These are phyloP conservation scores for Zangia roseola DNA, from an alignment of 768 basidiomycete species.

Conservation along the genomic window DNA sequence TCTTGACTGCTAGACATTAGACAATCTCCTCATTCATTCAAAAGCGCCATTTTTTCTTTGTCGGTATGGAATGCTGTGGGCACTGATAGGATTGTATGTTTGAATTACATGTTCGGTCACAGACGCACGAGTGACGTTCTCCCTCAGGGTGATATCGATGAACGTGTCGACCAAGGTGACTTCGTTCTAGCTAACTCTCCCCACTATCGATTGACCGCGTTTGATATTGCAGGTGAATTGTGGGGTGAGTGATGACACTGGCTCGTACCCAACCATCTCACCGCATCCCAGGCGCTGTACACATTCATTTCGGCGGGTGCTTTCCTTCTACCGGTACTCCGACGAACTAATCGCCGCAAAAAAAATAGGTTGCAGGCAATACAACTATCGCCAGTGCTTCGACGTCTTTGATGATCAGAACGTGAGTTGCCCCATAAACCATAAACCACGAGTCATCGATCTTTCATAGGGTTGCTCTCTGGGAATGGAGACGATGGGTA, in stretches of 20 bases:
- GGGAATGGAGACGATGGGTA: conserved; percentile 58
- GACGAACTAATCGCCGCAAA: conserved; percentile 1
- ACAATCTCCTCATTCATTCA: conserved; percentile 5
- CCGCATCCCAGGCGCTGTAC: conserved; percentile 52
- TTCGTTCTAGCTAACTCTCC: background rate
- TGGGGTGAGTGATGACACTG: conserved; percentile 38
- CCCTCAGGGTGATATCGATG: conserved; percentile 54
- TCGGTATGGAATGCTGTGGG: conserved; percentile 69
- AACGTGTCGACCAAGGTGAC: conserved; percentile 40
- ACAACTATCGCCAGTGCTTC: conserved; percentile 28
- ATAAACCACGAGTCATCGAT: conserved; percentile 17
- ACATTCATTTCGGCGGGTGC: conserved; percentile 62
- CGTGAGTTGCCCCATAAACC: conserved; percentile 38
- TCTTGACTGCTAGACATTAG: background rate
- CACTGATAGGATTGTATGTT: conserved; percentile 59
- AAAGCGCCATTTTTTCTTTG: conserved; percentile 66
- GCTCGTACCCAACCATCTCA: conserved; percentile 1
- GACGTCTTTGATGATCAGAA: conserved; percentile 69
- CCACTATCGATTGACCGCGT: background rate
- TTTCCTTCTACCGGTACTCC: background rate
- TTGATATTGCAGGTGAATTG: conserved; percentile 50
- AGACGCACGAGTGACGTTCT: background rate
- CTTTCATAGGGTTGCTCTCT: conserved; percentile 59
- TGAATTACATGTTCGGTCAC: background rate
- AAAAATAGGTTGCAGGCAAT: conserved; percentile 24